A percentile compares a stretch with the other conserved stretches of the same genome.
Evolutionary conservation across 805 yeast species (phyloP).

Genomic region (Candida tallmaniae): DNA sequence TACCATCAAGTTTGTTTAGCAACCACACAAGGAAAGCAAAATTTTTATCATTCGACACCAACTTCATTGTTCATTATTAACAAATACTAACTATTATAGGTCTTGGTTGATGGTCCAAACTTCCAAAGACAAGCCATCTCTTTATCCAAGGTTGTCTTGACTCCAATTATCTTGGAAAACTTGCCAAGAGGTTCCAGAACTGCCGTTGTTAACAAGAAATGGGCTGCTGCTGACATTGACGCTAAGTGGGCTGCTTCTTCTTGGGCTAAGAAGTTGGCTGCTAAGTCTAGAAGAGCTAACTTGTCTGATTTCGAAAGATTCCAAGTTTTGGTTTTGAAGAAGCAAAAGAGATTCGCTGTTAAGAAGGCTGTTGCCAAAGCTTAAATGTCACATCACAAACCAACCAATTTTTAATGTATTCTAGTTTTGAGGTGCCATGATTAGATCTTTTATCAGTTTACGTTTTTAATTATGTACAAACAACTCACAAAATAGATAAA

Average conservation of each 20-base stretch:
- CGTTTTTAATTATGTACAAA: conserved; percentile 19
- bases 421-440: conserved; percentile 21
- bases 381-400: conserved; percentile 34
- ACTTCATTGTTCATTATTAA: background rate
- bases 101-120: conserved; percentile 94
- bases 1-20: no score
- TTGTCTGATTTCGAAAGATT: conserved; percentile 98
- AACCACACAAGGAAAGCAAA: no score
- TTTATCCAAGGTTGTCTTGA: conserved; percentile 84
- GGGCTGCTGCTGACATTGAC: conserved; percentile 85
- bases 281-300: conserved; percentile 87
- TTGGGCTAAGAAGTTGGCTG: conserved; percentile 98
- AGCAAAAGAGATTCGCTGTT: conserved; percentile 93
- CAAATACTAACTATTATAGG: conserved; percentile 44
- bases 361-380: conserved; percentile 97
- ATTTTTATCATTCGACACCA: no score
- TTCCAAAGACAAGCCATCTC: conserved; percentile 90
- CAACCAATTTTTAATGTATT: conserved; percentile 20
- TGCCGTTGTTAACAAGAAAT: conserved; percentile 81
- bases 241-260: conserved; percentile 89
- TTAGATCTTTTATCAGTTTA: conserved; percentile 24
- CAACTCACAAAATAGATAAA: conserved; percentile 13
- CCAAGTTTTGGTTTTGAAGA: conserved; percentile 96
- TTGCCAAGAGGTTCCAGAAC: conserved; percentile 96
- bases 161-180: conserved; percentile 80